Percentiles rank a stretch among this genome's conserved stretches.
phyloP scores from a whole-genome alignment of 1,284 basidiomycete genomes.

The Ceratobasidium sp. region DNA sequence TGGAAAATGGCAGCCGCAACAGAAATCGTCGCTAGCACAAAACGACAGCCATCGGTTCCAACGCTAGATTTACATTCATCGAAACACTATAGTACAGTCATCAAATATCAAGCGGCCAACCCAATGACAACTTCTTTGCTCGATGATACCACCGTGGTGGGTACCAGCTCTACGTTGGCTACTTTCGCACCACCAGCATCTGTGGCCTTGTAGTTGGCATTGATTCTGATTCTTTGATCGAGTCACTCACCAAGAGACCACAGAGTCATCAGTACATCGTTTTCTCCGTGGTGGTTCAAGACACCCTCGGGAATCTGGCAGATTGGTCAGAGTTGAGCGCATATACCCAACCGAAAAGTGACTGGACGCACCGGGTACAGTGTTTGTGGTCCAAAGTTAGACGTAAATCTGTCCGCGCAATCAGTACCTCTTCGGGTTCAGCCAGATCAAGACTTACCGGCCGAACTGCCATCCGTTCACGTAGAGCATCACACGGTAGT shows the following conservation, averaged over 20 bases:
- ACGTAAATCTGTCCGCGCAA: neutral
- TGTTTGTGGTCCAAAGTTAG: conserved; percentile 25
- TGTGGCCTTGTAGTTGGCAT: conserved; percentile 38
- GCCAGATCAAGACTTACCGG: neutral
- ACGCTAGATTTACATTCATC: too few relatives aligned
- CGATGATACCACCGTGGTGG: conserved; percentile 47
- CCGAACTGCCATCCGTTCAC: too few relatives aligned
- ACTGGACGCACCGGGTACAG: conserved; percentile 6
- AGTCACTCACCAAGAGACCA: conserved; percentile 51
- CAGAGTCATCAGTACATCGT: too few relatives aligned
- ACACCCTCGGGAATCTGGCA: conserved; percentile 55
- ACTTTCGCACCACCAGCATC: conserved; percentile 51
- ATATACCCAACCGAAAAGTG: conserved; percentile 45
- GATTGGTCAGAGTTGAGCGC: conserved; percentile 45
- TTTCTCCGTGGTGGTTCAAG: conserved; percentile 54
- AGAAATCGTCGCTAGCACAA: too few relatives aligned
- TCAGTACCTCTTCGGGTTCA: neutral
- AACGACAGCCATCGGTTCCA: too few relatives aligned
- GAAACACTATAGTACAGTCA: too few relatives aligned
- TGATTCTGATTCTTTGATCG: neutral
- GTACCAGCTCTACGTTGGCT: conserved; percentile 49
- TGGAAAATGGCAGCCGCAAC: too few relatives aligned
- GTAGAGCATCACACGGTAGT: too few relatives aligned
- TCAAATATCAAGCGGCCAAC: too few relatives aligned
- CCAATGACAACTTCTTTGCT: conserved; percentile 48